These are phyloP conservation scores for Geosmithia flava DNA, from an alignment of 2,329 filamentous ascomycete species.

Conservation along the genomic window DNA sequence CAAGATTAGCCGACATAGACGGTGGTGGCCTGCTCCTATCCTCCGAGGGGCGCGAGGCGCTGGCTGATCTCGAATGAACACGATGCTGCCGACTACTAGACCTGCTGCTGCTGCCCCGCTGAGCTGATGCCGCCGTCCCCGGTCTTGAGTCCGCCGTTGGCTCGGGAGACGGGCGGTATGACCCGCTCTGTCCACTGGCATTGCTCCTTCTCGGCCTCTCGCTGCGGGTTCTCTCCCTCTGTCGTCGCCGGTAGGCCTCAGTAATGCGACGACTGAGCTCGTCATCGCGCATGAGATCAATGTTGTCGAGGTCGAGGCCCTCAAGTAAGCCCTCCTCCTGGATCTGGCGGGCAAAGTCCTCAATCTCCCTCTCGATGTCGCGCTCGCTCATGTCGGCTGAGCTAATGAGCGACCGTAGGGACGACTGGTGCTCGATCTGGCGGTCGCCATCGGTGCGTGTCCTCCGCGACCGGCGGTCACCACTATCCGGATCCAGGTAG, in stretches of 20 bases:
- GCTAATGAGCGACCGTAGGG: conserved; percentile 73
- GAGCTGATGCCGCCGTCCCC: conserved; percentile 10
- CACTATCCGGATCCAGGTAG: conserved; percentile 22
- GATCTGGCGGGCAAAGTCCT: conserved; percentile 82
- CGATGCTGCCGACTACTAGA: conserved; percentile 22
- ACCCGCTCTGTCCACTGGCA: conserved; percentile 15
- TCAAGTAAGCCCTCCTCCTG: conserved; percentile 78
- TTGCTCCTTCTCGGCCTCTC: conserved; percentile 30
- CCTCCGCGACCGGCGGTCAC: conserved; percentile 18
- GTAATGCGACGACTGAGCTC: conserved; percentile 85
- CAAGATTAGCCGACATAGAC: conserved; percentile 14
- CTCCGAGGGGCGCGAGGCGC: conserved; percentile 27
- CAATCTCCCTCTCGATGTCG: conserved; percentile 77
- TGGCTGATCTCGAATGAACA: conserved; percentile 32
- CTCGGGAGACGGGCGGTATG: conserved; percentile 15
- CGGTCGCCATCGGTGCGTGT: conserved; percentile 33
- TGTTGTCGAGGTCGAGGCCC: conserved; percentile 77
- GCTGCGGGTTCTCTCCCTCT: conserved; percentile 46
- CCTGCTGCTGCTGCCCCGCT: conserved; percentile 5
- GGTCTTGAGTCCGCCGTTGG: conserved; percentile 13
- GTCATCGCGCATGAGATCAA: conserved; percentile 75
- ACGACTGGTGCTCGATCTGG: conserved; percentile 80
- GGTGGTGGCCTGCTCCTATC: conserved; percentile 39
- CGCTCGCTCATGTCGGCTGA: conserved; percentile 63
- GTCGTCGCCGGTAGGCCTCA: conserved; percentile 70